Evolutionary conservation across 1,139 yeast genomes (phyloP).

Genomic region (Kurtzmaniella quercitrusa): DNA sequence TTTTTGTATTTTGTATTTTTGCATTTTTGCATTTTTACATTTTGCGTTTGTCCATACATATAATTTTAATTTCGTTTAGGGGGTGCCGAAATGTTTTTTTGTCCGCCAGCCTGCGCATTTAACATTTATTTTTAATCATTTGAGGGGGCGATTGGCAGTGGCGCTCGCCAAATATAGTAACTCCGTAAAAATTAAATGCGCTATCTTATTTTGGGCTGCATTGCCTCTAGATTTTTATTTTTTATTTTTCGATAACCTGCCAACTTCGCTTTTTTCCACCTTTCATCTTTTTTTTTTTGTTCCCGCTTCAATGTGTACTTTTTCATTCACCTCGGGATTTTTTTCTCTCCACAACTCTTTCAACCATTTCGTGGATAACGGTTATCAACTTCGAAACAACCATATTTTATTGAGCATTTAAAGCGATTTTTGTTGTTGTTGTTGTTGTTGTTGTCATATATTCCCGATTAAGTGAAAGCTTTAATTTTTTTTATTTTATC

Average conservation of each 20-base stretch:
- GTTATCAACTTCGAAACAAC: no score
- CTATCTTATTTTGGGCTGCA: background rate
- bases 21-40: no score
- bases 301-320: background rate
- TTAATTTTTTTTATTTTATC: no score
- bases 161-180: background rate
- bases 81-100: background rate
- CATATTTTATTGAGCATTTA: no score
- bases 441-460: no score
- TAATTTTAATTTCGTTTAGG: no score
- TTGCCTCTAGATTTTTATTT: background rate
- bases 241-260: background rate
- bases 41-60: no score
- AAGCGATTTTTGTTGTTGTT: no score
- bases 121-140: background rate
- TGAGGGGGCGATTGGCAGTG: background rate
- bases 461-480: no score
- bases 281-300: background rate
- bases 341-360: background rate
- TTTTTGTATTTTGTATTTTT: no score
- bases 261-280: background rate
- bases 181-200: background rate
- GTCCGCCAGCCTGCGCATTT: background rate
- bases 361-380: background rate
- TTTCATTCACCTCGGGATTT: background rate